Conservation (phyloP, 176 grass and related monocot genomes). For the Aegilops longissima region DNA sequence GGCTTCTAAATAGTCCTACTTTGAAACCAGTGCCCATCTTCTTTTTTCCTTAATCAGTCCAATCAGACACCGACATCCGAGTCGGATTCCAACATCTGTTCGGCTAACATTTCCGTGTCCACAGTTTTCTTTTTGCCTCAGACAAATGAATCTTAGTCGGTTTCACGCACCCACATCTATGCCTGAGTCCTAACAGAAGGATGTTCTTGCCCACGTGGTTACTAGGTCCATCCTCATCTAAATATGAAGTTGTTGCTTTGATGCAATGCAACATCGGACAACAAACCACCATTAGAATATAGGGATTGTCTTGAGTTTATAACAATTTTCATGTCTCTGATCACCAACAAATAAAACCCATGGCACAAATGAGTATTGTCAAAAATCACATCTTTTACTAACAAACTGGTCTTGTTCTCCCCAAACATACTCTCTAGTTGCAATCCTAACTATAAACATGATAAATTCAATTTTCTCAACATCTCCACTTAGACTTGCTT, state of each 20-base stretch:
- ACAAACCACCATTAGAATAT: neutral
- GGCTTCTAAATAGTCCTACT: neutral
- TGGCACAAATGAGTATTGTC: neutral
- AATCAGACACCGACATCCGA: neutral
- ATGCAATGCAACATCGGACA: neutral
- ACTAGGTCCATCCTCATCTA: neutral
- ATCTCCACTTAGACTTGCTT: neutral
- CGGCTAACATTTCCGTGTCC: neutral
- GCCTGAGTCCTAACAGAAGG: neutral
- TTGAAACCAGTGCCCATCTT: neutral
- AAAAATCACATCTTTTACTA: neutral
- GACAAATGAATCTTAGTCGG: neutral
- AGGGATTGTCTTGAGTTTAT: neutral
- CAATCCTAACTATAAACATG: neutral
- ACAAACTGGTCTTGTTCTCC: neutral
- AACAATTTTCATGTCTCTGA: neutral
- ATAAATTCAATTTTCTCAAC: neutral
- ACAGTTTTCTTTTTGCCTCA: neutral
- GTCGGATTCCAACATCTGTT: neutral
- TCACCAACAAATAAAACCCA: neutral
- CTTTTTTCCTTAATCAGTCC: neutral
- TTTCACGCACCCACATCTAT: neutral
- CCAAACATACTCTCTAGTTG: neutral
- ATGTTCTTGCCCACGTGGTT: neutral
- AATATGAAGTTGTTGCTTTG: neutral